A percentile compares a stretch with the other conserved stretches of the same genome.
Conservation (phyloP, 148 eudicot genomes). For the Beta vulgaris region DNA sequence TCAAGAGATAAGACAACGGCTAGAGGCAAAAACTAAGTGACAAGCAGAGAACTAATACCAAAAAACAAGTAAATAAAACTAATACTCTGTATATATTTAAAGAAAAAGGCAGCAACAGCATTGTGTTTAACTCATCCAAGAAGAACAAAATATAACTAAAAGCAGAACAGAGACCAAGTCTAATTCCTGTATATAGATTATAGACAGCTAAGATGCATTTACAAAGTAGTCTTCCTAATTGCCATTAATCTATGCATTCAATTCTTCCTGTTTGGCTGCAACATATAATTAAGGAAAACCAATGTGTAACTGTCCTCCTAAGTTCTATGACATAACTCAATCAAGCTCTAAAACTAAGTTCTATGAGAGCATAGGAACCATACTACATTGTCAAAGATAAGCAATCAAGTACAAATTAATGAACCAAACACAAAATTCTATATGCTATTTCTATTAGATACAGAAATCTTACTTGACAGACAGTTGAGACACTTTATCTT, state of each 20-base stretch:
- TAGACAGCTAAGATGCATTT: neutral
- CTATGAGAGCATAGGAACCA: neutral
- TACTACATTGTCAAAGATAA: neutral
- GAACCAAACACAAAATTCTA: neutral
- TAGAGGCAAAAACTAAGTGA: neutral
- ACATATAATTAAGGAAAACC: neutral
- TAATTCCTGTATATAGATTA: neutral
- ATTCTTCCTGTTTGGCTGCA: neutral
- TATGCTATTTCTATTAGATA: neutral
- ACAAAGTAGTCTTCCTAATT: neutral
- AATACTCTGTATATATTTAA: neutral
- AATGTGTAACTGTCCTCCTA: neutral
- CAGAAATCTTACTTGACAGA: conserved; percentile 60
- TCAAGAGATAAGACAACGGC: neutral
- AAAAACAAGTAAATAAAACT: neutral
- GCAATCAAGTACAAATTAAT: neutral
- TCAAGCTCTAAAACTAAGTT: neutral
- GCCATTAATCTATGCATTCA: conserved; percentile 1
- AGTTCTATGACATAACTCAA: neutral
- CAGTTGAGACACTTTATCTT: conserved; percentile 43
- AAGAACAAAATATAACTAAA: too few relatives aligned
- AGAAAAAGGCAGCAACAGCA: neutral
- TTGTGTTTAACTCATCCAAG: neutral
- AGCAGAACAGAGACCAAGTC: neutral
- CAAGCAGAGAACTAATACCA: neutral